Evolutionary conservation across 2,329 filamentous ascomycete genomes (phyloP).

Genomic region (Colletotrichum sp.): DNA sequence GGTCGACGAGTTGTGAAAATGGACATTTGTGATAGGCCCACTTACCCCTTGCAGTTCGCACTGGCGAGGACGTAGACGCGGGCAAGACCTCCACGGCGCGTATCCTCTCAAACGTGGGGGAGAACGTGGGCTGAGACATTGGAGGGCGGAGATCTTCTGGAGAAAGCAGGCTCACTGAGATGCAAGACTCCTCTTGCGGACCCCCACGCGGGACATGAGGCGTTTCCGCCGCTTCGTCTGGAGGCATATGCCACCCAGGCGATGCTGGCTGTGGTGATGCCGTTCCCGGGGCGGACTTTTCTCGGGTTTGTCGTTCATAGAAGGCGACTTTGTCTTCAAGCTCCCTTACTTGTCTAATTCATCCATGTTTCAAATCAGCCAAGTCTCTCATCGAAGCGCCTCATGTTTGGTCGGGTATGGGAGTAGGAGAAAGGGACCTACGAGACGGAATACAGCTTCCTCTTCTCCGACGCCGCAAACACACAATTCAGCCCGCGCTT

Average conservation of each 20-base stretch:
- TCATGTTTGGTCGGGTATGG: background rate
- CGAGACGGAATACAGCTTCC: conserved; percentile 12
- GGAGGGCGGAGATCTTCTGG: background rate
- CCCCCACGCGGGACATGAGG: background rate
- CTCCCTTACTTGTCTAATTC: background rate
- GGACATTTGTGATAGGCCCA: rapidly evolving
- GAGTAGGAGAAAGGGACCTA: background rate
- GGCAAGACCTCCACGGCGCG: background rate
- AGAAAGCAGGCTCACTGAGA: background rate
- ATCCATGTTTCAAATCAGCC: background rate
- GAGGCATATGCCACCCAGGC: background rate
- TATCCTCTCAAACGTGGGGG: background rate
- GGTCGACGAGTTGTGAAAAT: background rate
- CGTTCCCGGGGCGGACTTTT: background rate
- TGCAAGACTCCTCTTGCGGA: background rate
- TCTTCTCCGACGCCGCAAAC: conserved; percentile 1
- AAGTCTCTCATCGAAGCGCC: background rate
- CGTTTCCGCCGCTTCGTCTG: background rate
- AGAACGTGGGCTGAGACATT: background rate
- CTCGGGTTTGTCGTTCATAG: background rate
- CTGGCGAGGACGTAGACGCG: background rate
- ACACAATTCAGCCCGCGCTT: background rate
- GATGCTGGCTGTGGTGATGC: background rate
- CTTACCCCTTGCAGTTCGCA: background rate
- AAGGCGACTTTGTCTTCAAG: background rate